A percentile compares a stretch with the other conserved stretches of the same genome.
phyloP scores from a whole-genome alignment of 2,329 filamentous ascomycete species.

The Thielaviopsis ethacetica region DNA sequence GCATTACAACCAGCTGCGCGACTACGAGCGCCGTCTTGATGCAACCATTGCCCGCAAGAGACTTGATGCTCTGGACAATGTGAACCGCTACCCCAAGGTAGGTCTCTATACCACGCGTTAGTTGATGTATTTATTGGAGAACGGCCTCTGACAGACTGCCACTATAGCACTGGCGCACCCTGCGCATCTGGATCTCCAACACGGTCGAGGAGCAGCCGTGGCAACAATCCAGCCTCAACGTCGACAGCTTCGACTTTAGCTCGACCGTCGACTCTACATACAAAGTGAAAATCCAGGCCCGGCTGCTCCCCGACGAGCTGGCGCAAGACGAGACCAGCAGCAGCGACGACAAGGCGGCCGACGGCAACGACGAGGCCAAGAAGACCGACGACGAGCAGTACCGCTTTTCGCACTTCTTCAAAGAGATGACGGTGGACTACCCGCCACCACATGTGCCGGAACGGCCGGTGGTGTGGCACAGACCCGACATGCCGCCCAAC shows the following conservation, averaged over 20 bases:
- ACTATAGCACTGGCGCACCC: conserved; percentile 28
- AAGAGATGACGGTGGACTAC: conserved; percentile 58
- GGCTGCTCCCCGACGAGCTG: conserved; percentile 53
- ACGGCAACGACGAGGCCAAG: conserved; percentile 14
- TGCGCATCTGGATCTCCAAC: conserved; percentile 91
- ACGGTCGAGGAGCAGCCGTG: conserved; percentile 88
- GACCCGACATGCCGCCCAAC: conserved; percentile 44
- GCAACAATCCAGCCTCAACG: conserved; percentile 49
- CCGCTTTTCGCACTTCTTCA: conserved; percentile 63
- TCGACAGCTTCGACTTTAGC: conserved; percentile 68
- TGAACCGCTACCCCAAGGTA: conserved; percentile 58
- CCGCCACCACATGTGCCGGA: conserved; percentile 44
- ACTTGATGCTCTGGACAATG: conserved; percentile 72
- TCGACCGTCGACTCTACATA: conserved; percentile 65
- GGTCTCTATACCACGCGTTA: conserved; percentile 3
- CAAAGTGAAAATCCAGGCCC: conserved; percentile 81
- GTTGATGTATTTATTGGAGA: too few species aligned
- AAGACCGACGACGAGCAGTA: conserved; percentile 20
- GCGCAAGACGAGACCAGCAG: conserved; percentile 29
- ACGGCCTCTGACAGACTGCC: too few species aligned
- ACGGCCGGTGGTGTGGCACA: conserved; percentile 68
- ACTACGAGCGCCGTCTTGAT: conserved; percentile 76
- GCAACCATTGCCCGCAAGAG: conserved; percentile 89
- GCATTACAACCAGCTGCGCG: conserved; percentile 69
- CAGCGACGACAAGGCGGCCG: conserved; percentile 32